A percentile compares a stretch with the other conserved stretches of the same genome.
phyloP scores from a whole-genome alignment of 495 filamentous ascomycete genomes.

The Talaromyces stipitatus region DNA sequence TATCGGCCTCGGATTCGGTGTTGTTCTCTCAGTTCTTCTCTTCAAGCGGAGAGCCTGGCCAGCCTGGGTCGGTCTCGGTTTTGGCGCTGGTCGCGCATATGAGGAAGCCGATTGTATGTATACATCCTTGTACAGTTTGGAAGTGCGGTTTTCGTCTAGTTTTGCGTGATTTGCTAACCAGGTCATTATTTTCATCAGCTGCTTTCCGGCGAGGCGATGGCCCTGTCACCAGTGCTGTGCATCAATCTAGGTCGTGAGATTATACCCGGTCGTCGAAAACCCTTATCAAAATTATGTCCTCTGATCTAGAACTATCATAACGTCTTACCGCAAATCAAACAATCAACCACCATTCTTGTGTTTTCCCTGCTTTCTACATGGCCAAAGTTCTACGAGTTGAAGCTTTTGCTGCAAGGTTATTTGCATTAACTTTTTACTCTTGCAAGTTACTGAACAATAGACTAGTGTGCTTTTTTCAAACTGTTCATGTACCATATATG shows the following conservation, averaged over 20 bases:
- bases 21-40: constrained; percentile 94
- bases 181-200: constrained; percentile 15
- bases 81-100: constrained; percentile 92
- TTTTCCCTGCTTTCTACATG: too few relatives aligned
- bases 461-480: not conserved
- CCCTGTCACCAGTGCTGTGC: constrained; percentile 37
- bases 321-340: not conserved
- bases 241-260: constrained; percentile 19
- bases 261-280: not conserved
- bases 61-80: constrained; percentile 82
- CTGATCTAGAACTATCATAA: not conserved
- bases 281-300: not conserved
- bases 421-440: not conserved
- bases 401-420: not conserved
- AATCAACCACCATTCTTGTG: not conserved
- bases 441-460: not conserved
- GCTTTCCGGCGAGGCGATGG: constrained; percentile 42
- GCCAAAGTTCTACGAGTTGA: not conserved
- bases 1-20: constrained; percentile 88
- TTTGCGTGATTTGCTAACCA: not conserved
- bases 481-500: not conserved
- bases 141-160: not conserved
- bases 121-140: not conserved
- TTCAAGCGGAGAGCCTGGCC: constrained; percentile 98
- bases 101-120: constrained; percentile 64